Evolutionary conservation across 768 basidiomycete species (phyloP), one percentile per base, ranked within the genome.

Genomic region (Termitomyces bulborhizus): DNA sequence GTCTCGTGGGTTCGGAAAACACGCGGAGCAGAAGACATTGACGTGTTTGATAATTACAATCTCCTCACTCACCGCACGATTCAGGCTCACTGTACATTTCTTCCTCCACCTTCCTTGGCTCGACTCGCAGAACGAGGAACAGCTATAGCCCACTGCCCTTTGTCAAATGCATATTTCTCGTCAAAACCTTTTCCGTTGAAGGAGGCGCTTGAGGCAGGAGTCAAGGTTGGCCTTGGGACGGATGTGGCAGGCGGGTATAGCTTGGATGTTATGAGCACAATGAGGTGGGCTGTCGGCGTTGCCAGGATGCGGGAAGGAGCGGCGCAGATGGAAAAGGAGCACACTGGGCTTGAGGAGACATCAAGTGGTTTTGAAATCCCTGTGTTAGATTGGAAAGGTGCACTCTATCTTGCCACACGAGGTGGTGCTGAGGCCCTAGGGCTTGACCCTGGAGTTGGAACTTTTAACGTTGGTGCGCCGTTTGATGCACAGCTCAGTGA

Each of bases 61-160:
- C 76, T 93, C 4, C 70, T 93, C 46, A 85, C 83, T 1, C 63
- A 75, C 1, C 78, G 78, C 13, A 87, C 90, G 0, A 68, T 94
- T 12, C 90, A 93, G 74, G 93, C 92, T 0, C 93, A 95, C 66
- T 95, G 93, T 71, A 96, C 93, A 1, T 93, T 87, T 69, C 76
- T 93, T 32, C 65, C 71, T n/a, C 51, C 67, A 0, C 67, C 76
- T 0, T 75, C 83, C 34, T 73, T 93, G 11, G 65, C 71, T 0
- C 76, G 74, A 16, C 71, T 94, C 12, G 71, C 73, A 1, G 57
- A 60, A 3, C 67, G 65, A 27, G 81, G 83, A 15, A 81, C 85
- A 1, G 76, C 88, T 1, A 74, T 95, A 21, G 90, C 93, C 0
- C 90, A 93, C 62, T 96, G 93, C 67, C 93, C 93, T 0, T 74